Evolutionary conservation across 768 basidiomycete species (phyloP).

Genomic region (Tylopilus sp.): DNA sequence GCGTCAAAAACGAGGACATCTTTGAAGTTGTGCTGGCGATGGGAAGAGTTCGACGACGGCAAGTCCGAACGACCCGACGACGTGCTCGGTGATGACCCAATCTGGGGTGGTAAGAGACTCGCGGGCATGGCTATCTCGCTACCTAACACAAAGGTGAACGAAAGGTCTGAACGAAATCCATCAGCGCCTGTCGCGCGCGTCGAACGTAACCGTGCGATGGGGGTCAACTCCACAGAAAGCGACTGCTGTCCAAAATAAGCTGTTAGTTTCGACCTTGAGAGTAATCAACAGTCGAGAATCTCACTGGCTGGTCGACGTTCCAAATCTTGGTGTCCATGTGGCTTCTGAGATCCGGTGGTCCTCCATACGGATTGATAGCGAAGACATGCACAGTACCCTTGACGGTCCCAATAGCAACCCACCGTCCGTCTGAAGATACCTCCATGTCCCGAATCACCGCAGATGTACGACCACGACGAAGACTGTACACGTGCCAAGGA

Average conservation of each 20-base stretch:
- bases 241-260: conserved; percentile 39
- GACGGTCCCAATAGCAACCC: conserved; percentile 65
- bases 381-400: conserved; percentile 71
- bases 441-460: conserved; percentile 56
- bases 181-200: conserved; percentile 27
- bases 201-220: conserved; percentile 54
- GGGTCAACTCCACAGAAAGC: conserved; percentile 49
- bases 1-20: conserved; percentile 71
- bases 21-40: conserved; percentile 48
- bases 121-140: conserved; percentile 34
- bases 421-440: conserved; percentile 50
- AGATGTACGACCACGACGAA: conserved; percentile 68
- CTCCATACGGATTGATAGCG: conserved; percentile 73
- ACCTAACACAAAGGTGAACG: conserved; percentile 51
- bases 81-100: conserved; percentile 25
- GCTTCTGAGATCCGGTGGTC: conserved; percentile 57
- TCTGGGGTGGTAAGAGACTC: conserved; percentile 35
- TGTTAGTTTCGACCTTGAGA: background rate
- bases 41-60: conserved; percentile 27
- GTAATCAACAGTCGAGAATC: conserved; percentile 8
- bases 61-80: conserved; percentile 30
- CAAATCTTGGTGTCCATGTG: conserved; percentile 57
- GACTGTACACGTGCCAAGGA: conserved; percentile 61
- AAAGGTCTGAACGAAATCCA: conserved; percentile 39
- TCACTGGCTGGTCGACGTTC: conserved; percentile 49